phyloP scores from a whole-genome alignment of 2,329 filamentous ascomycete species.

The Beauveria asiatica region DNA sequence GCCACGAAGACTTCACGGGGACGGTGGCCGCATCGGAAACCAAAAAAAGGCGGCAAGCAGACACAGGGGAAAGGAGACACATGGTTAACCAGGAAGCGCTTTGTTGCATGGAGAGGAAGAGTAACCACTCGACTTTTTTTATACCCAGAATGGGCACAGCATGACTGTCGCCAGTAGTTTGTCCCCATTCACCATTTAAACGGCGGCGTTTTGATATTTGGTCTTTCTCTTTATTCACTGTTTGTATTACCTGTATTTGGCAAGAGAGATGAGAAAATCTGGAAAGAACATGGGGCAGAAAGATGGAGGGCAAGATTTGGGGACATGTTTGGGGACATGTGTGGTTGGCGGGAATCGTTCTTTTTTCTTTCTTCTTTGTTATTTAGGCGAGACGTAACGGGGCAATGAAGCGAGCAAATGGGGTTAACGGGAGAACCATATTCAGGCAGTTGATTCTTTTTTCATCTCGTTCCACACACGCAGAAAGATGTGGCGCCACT shows the following conservation, averaged over 20 bases:
- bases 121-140: neutral
- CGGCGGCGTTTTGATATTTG: neutral
- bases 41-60: neutral
- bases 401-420: neutral
- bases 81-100: conserved; percentile 15
- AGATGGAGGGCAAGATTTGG: no score
- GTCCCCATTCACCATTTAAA: neutral
- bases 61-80: neutral
- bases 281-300: no score
- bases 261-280: no score
- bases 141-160: conserved; percentile 10
- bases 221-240: no score
- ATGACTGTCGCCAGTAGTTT: neutral
- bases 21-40: neutral
- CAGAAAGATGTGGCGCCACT: no score
- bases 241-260: no score
- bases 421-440: neutral
- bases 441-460: neutral
- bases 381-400: neutral
- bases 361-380: no score
- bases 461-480: neutral
- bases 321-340: no score
- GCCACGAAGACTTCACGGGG: neutral
- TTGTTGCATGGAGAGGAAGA: neutral
- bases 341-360: no score